Percentiles rank a stretch among this genome's conserved stretches.
phyloP scores from a whole-genome alignment of 2,329 filamentous ascomycete species.

The Aspergillus pseudotamarii region DNA sequence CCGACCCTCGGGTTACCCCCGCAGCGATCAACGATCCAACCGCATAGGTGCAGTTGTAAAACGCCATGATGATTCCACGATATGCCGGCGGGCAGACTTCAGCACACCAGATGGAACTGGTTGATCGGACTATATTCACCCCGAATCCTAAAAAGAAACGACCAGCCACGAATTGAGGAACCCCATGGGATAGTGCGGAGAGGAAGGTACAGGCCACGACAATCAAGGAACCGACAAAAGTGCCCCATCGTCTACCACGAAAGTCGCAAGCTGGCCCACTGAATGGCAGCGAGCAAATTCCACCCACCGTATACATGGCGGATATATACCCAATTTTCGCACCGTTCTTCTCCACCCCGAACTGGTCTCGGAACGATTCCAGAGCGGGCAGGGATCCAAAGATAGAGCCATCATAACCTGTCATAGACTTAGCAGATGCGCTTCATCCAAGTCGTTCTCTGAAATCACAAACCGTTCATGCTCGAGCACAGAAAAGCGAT shows the following conservation, averaged over 20 bases:
- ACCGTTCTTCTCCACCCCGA: conserved; percentile 45
- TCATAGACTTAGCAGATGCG: neutral
- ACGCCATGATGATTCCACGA: conserved; percentile 63
- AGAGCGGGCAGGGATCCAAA: conserved; percentile 57
- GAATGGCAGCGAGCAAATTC: conserved; percentile 50
- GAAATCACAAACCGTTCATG: neutral
- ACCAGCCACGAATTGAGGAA: conserved; percentile 57
- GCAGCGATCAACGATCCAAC: conserved; percentile 57
- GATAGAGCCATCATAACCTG: conserved; percentile 53
- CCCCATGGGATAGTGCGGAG: conserved; percentile 27
- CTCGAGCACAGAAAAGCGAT: neutral
- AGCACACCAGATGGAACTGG: conserved; percentile 65
- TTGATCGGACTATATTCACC: conserved; percentile 61
- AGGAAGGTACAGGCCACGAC: conserved; percentile 55
- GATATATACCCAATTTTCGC: conserved; percentile 49
- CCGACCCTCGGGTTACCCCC: conserved; percentile 56
- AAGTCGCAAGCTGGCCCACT: conserved; percentile 50
- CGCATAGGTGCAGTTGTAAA: conserved; percentile 57
- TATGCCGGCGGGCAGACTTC: conserved; percentile 67
- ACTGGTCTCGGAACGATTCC: conserved; percentile 46
- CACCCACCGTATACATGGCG: conserved; percentile 54
- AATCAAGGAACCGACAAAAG: conserved; percentile 58
- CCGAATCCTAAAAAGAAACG: conserved; percentile 61
- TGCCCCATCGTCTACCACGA: conserved; percentile 57
- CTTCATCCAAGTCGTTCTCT: rapidly evolving